Evolutionary conservation across 1,284 basidiomycete species (phyloP).

Genomic region (Pterulicium gracile): DNA sequence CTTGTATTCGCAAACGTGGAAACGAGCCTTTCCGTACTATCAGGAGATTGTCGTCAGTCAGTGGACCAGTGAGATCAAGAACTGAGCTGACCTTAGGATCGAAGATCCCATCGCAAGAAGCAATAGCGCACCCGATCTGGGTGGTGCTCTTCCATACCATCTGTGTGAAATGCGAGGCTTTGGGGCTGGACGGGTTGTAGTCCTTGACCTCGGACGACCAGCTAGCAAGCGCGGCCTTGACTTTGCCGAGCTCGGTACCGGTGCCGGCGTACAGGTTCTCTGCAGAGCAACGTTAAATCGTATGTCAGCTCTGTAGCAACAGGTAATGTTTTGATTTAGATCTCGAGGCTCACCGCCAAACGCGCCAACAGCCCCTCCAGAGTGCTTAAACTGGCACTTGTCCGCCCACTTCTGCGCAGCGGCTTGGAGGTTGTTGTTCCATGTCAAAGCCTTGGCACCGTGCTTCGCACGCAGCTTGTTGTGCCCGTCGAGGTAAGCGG

Average conservation of each 20-base stretch:
- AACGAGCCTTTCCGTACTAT: constrained; percentile 22
- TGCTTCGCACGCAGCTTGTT: constrained; percentile 32
- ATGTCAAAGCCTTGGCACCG: constrained; percentile 30
- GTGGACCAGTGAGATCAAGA: constrained; percentile 5
- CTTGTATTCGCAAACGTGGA: constrained; percentile 38
- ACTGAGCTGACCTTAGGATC: constrained; percentile 23
- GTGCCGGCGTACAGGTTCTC: constrained; percentile 42
- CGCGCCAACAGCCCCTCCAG: constrained; percentile 29
- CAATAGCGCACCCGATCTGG: constrained; percentile 34
- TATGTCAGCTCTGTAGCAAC: no score
- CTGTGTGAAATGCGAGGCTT: constrained; percentile 39
- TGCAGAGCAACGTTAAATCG: constrained; percentile 12
- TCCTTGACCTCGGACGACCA: constrained; percentile 34
- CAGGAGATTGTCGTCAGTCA: not conserved
- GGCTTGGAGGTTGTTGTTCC: constrained; percentile 29
- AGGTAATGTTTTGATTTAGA: no score
- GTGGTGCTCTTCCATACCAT: constrained; percentile 39
- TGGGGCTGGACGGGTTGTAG: constrained; percentile 30
- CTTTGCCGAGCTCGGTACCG: constrained; percentile 21
- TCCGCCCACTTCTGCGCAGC: constrained; percentile 36
- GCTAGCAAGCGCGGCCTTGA: constrained; percentile 23
- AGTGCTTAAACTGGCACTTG: constrained; percentile 34
- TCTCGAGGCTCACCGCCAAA: constrained; percentile 24
- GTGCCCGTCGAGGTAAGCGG: constrained; percentile 27
- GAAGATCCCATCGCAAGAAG: constrained; percentile 29